phyloP scores from a whole-genome alignment of 768 basidiomycete species.

The Phallus indusiatus region DNA sequence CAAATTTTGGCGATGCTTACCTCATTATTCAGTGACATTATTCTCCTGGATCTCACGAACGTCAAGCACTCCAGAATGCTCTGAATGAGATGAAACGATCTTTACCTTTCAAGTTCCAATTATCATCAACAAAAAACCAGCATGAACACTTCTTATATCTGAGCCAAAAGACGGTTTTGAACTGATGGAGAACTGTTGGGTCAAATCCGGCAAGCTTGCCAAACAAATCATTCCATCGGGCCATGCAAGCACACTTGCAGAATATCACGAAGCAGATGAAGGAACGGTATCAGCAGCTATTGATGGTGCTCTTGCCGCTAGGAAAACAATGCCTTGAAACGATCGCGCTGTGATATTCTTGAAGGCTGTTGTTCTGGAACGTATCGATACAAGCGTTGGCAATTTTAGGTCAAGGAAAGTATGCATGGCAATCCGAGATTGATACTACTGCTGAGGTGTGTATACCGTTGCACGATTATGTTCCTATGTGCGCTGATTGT shows the following conservation, averaged over 20 bases:
- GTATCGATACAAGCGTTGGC: conserved; percentile 95
- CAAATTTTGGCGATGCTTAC: background rate
- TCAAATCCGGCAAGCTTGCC: conserved; percentile 70
- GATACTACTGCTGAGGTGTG: conserved; percentile 95
- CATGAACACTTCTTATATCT: conserved; percentile 24
- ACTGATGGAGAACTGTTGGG: conserved; percentile 29
- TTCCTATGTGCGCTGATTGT: too few species aligned
- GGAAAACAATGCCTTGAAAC: conserved; percentile 94
- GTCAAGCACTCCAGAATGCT: conserved; percentile 60
- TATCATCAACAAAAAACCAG: conserved; percentile 82
- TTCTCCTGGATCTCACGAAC: conserved; percentile 69
- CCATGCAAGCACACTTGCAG: conserved; percentile 71
- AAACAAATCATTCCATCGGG: conserved; percentile 82
- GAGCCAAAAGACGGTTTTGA: too few species aligned
- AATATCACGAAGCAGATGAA: conserved; percentile 82
- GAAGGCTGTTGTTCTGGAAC: conserved; percentile 98
- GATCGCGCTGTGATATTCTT: conserved; percentile 97
- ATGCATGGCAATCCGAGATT: conserved; percentile 99
- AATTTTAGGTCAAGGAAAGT: conserved; percentile 98
- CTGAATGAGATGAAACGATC: conserved; percentile 72
- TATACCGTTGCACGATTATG: conserved; percentile 6
- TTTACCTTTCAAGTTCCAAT: conserved; percentile 91
- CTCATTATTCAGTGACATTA: conserved; percentile 51
- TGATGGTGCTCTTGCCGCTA: conserved; percentile 78
- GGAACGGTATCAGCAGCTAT: conserved; percentile 72